A percentile compares a stretch with the other conserved stretches of the same genome.
Evolutionary conservation across 352 stramenopile genomes (phyloP).

Genomic region (Halophytophthora polymorphica): DNA sequence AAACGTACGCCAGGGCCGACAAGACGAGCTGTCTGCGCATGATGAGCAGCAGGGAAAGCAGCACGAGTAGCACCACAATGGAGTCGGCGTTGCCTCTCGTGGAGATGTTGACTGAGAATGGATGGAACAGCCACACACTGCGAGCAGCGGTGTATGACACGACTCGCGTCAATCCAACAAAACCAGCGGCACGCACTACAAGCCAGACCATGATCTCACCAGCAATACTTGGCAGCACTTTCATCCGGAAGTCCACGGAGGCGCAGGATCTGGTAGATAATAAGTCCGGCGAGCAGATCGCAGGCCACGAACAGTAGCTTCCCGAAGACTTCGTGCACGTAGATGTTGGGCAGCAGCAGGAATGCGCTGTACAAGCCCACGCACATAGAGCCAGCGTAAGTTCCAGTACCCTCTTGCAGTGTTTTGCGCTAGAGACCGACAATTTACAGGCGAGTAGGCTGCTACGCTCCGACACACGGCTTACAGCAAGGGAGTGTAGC

Average conservation of each 20-base stretch:
- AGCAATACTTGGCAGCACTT: conserved; percentile 67
- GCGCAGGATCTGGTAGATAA: conserved; percentile 87
- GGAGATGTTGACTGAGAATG: conserved; percentile 98
- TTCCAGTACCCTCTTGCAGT: too few relatives aligned
- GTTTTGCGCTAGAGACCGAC: conserved; percentile 2
- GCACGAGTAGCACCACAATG: conserved; percentile 92
- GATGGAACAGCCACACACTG: conserved; percentile 97
- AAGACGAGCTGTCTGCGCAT: conserved; percentile 78
- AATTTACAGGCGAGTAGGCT: not conserved
- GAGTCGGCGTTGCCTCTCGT: conserved; percentile 97
- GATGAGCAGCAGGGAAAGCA: conserved; percentile 88
- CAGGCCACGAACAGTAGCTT: conserved; percentile 96
- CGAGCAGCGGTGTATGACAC: not conserved
- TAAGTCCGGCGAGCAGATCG: conserved; percentile 91
- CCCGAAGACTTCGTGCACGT: conserved; percentile 78
- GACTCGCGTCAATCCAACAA: not conserved
- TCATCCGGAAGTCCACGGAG: conserved; percentile 51
- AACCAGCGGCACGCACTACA: not conserved
- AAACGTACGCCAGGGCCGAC: conserved; percentile 64
- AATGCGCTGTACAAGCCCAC: conserved; percentile 42
- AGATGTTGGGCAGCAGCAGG: conserved; percentile 74
- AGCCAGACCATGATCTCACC: conserved; percentile 18
- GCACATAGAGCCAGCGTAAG: not conserved
- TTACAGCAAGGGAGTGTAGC: conserved; percentile 97
- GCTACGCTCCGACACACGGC: conserved; percentile 5